Evolutionary conservation across 768 basidiomycete genomes (phyloP).

Genomic region (Cyathus striatus): DNA sequence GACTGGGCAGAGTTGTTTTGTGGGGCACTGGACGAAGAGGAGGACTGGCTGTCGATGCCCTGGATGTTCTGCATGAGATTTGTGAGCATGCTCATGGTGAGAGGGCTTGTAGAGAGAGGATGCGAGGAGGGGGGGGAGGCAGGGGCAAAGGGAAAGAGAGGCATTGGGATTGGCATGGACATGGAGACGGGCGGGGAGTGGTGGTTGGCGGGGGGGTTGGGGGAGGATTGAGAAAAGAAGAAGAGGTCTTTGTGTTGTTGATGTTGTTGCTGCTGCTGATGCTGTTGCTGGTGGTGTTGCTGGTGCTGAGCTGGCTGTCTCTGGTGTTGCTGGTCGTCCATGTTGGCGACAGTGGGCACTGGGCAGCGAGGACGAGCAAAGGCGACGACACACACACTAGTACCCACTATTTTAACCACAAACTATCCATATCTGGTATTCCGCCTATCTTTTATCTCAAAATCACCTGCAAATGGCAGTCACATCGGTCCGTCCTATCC

Average conservation of each 20-base stretch:
- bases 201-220: background rate
- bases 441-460: no score
- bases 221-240: conserved; percentile 11
- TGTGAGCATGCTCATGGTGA: conserved; percentile 45
- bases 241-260: conserved; percentile 18
- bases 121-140: conserved; percentile 3
- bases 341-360: no score
- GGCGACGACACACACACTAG: no score
- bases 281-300: no score
- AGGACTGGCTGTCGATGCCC: conserved; percentile 31
- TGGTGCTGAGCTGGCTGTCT: no score
- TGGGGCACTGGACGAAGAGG: conserved; percentile 14
- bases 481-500: no score
- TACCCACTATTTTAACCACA: no score
- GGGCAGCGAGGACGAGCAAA: no score
- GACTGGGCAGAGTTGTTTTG: conserved; percentile 5
- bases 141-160: conserved; percentile 3
- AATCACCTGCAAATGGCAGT: no score
- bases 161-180: background rate
- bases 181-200: conserved; percentile 2
- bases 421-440: no score
- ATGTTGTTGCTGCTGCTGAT: conserved; percentile 7
- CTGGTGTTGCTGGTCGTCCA: no score
- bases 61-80: conserved; percentile 41
- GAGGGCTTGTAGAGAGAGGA: conserved; percentile 18